A percentile compares a stretch with the other conserved stretches of the same genome.
Conservation (phyloP, 495 filamentous ascomycete genomes). For the Aspergillus wentii region DNA sequence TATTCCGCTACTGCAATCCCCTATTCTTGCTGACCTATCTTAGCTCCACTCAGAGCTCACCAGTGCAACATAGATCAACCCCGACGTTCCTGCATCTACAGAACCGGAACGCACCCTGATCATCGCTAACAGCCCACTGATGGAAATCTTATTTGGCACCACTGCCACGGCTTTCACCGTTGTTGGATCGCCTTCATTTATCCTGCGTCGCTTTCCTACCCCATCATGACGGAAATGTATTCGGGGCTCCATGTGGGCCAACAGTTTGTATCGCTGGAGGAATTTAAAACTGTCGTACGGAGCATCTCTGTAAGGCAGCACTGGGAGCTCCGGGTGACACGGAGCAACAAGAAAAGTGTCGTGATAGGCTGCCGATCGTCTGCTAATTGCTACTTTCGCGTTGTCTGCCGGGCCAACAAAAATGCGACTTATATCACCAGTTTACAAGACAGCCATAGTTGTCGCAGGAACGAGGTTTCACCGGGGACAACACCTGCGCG, state of each 20-base stretch:
- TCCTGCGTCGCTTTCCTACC: slow-evolving; percentile 7
- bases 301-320: slow-evolving; percentile 43
- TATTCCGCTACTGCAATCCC: too few relatives aligned
- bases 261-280: slow-evolving; percentile 38
- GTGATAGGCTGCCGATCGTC: slow-evolving; percentile 41
- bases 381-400: slow-evolving; percentile 40
- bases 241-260: slow-evolving; percentile 43
- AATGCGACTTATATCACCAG: slow-evolving; percentile 45
- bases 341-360: slow-evolving; percentile 46
- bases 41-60: too few relatives aligned
- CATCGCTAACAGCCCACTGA: slow-evolving; percentile 10
- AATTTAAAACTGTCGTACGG: slow-evolving; percentile 39
- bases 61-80: too few relatives aligned
- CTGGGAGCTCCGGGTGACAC: slow-evolving; percentile 42
- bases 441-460: slow-evolving; percentile 41
- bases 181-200: slow-evolving; percentile 11
- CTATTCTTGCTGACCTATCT: too few relatives aligned
- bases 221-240: slow-evolving; percentile 39
- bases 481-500: slow-evolving; percentile 34
- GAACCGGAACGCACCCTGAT: too few relatives aligned
- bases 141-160: slow-evolving; percentile 14
- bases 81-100: too few relatives aligned
- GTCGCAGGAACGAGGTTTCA: slow-evolving; percentile 28
- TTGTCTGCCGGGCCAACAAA: slow-evolving; percentile 44
- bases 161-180: too few relatives aligned